These are phyloP conservation scores for Talaromyces sp. DNA, from an alignment of 2,329 filamentous ascomycete species.

Conservation along the genomic window DNA sequence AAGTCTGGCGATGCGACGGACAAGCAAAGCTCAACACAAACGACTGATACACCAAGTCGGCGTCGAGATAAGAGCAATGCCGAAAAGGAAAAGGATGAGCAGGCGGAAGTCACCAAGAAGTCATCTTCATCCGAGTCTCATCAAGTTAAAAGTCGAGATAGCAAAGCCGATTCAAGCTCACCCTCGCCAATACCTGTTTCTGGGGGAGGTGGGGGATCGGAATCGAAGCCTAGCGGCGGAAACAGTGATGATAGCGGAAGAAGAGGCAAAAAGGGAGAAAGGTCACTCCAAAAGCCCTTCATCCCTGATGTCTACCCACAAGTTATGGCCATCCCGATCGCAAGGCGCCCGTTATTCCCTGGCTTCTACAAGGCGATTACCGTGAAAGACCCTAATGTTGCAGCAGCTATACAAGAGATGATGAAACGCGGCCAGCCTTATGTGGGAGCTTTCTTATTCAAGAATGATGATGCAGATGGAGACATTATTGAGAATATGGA, in stretches of 20 bases:
- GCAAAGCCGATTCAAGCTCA: conserved; percentile 49
- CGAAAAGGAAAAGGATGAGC: conserved; percentile 34
- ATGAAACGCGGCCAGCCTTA: conserved; percentile 96
- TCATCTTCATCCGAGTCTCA: conserved; percentile 29
- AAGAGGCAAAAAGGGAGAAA: conserved; percentile 67
- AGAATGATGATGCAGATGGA: conserved; percentile 89
- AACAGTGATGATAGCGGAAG: conserved; percentile 61
- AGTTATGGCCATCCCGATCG: conserved; percentile 94
- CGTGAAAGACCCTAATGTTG: conserved; percentile 86
- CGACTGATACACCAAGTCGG: conserved; percentile 24
- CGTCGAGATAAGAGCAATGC: conserved; percentile 37
- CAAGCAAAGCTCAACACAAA: conserved; percentile 29
- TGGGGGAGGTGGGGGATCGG: conserved; percentile 25
- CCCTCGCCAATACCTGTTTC: conserved; percentile 39
- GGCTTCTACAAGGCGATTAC: conserved; percentile 99
- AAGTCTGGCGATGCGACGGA: conserved; percentile 35
- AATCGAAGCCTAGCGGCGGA: conserved; percentile 50
- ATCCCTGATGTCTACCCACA: conserved; percentile 96
- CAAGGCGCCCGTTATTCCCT: conserved; percentile 86
- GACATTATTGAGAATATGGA: conserved; percentile 86
- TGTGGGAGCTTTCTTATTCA: conserved; percentile 93
- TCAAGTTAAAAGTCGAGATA: conserved; percentile 30
- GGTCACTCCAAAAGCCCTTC: conserved; percentile 75
- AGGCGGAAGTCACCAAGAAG: conserved; percentile 38
- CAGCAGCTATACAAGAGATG: conserved; percentile 89